Conservation (phyloP, 345 rosid genomes). For the Triadica sebifera region DNA sequence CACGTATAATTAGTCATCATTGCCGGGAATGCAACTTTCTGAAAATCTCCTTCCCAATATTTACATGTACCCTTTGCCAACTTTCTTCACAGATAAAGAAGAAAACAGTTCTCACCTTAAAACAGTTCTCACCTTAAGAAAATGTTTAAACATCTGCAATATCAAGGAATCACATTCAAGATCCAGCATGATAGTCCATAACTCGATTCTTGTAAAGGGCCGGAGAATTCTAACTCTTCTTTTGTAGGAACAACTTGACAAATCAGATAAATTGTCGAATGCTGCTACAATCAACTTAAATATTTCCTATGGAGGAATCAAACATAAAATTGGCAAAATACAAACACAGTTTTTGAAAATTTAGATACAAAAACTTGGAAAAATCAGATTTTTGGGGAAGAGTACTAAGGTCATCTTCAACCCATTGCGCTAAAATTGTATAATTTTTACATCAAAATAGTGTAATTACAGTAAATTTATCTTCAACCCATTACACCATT, state of each 20-base stretch:
- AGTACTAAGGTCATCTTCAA: no score
- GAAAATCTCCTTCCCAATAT: no score
- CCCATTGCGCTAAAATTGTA: no score
- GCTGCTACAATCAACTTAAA: constrained; percentile 48
- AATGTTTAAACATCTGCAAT: constrained; percentile 19
- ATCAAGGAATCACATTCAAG: constrained; percentile 18
- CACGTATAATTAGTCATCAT: no score
- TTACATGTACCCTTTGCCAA: no score
- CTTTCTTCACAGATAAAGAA: not conserved
- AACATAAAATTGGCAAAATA: not conserved
- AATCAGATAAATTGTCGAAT: constrained; percentile 34
- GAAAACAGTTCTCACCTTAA: constrained; percentile 11
- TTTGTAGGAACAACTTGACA: not conserved
- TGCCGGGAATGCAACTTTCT: no score
- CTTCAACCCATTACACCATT: no score
- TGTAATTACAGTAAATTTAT: no score
- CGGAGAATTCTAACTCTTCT: constrained; percentile 17
- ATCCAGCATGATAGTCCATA: constrained; percentile 19
- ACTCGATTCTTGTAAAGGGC: constrained; percentile 10
- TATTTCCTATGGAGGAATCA: constrained; percentile 40
- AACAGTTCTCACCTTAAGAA: constrained; percentile 13
- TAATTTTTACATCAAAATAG: no score
- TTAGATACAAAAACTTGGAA: no score
- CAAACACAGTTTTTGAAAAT: no score
- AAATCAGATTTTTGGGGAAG: no score